These are phyloP conservation scores for Orobanche coerulescens DNA, from an alignment of 257 asterid species.

Conservation along the genomic window DNA sequence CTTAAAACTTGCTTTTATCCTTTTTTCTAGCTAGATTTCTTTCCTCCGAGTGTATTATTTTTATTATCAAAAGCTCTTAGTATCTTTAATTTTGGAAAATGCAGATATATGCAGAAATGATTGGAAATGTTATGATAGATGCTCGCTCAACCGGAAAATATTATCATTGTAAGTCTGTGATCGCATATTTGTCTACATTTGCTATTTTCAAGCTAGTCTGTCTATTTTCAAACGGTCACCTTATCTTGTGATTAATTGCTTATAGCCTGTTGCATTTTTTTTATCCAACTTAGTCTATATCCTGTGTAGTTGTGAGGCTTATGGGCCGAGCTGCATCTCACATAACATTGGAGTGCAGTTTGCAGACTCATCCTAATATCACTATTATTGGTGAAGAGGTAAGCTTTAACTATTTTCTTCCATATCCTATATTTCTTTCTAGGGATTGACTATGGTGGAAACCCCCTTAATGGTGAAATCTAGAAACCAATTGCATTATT, in stretches of 20 bases:
- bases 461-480: too few relatives aligned
- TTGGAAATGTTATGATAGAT: constrained; percentile 77
- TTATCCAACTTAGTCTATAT: background rate
- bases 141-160: constrained; percentile 82
- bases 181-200: background rate
- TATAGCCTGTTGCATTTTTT: background rate
- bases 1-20: background rate
- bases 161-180: constrained; percentile 50
- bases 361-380: constrained; percentile 74
- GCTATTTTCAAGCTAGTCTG: background rate
- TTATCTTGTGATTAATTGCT: background rate
- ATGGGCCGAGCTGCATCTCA: constrained; percentile 88
- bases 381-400: constrained; percentile 86
- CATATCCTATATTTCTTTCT: background rate
- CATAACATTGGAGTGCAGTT: constrained; percentile 70
- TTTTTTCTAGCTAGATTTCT: background rate
- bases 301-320: constrained; percentile 56
- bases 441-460: too few relatives aligned
- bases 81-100: background rate
- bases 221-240: background rate
- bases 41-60: background rate
- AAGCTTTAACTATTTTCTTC: background rate
- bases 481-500: too few relatives aligned
- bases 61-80: background rate
- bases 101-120: constrained; percentile 76